Base-by-base conservation (phyloP, 2,329 filamentous ascomycete genomes). In the Xylariaceae sp. region DNA sequence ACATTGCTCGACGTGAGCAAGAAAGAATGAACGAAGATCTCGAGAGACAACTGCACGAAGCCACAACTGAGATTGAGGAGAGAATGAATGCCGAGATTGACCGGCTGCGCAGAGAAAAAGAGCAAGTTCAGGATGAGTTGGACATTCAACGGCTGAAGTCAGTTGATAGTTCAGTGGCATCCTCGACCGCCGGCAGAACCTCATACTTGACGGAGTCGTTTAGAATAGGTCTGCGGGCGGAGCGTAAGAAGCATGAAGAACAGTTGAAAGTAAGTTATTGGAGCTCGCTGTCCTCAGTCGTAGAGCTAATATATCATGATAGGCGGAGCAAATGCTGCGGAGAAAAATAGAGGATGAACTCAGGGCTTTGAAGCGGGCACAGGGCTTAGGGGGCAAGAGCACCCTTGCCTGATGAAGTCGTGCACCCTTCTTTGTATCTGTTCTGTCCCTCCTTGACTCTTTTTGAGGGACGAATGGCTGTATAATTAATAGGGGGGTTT, bases 241-340 rank as follows among this genome's bases (percentile, higher is more conserved):
- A 72, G 62, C 66, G 71, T 56, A 72, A 71, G 70, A 73, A 73
- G 53, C 69, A 72, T 59, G 71, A 72, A 56, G 71, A 73, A 58
- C 71, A 72, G 57, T 54, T 73, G 60, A 72, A 62, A 55, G 71
- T 73, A 70, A 56, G 70, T 70, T 23, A 44, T 34, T 18, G 17
- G 23, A 55, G 35, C 8, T 54, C 17, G 18, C 2, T 11, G 4
- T 13, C 18, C 18, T 13, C 8, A 1, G n/a, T 35, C 23, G 13
- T 34, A 15, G 45, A 57, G 49, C 68, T 70, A 61, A 69, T 62
- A 50, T 17, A 4, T 57, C 15, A 3, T 30, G 23, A 30, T 52
- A 73, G 71, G 64, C 64, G 62, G 71, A 72, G 60, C 71, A 72
- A 67, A 69, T 66, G 63, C 51, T 66, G 51, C 67, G 71, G 30